phyloP scores from a whole-genome alignment of 2,329 filamentous ascomycete species.

The Verticillium longisporum region DNA sequence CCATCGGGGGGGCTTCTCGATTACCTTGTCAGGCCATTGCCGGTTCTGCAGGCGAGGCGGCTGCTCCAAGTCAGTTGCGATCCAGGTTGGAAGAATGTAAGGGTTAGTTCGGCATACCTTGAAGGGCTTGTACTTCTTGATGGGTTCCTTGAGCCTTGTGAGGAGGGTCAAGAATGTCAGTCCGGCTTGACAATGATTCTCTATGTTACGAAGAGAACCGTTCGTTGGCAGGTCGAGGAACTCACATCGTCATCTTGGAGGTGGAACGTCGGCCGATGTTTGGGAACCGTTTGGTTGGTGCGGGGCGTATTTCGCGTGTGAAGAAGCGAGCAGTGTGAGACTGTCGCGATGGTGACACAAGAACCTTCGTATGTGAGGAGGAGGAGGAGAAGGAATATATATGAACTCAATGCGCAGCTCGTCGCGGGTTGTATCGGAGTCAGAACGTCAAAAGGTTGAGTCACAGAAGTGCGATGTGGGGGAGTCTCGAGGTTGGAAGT shows the following conservation, averaged over 20 bases:
- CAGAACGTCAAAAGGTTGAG: slow-evolving; percentile 4
- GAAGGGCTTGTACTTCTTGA: slow-evolving; percentile 15
- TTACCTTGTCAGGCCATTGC: slow-evolving; percentile 76
- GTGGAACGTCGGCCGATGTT: not conserved
- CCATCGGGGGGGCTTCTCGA: slow-evolving; percentile 85
- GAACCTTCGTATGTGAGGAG: not conserved
- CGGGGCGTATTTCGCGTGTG: slow-evolving; percentile 3
- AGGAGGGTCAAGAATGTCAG: not conserved
- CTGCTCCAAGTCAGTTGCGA: not conserved
- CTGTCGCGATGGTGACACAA: not conserved
- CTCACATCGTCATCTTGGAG: slow-evolving; percentile 12
- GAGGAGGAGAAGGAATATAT: not conserved
- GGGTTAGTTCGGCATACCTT: slow-evolving; percentile 1
- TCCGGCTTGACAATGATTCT: not conserved
- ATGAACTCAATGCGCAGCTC: not conserved
- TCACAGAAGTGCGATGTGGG: slow-evolving; percentile 1
- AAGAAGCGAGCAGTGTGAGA: not conserved
- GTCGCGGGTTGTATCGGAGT: not conserved
- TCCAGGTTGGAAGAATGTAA: not conserved
- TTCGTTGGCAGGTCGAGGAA: slow-evolving; percentile 2
- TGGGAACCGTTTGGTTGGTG: slow-evolving; percentile 3
- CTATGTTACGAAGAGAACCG: not conserved
- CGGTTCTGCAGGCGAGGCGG: slow-evolving; percentile 61
- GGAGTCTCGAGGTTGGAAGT: not conserved
- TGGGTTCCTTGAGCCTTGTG: slow-evolving; percentile 10